Evolutionary conservation across 768 basidiomycete species (phyloP), one percentile per base, ranked within the genome.

Genomic region (Leccinum imitatum): DNA sequence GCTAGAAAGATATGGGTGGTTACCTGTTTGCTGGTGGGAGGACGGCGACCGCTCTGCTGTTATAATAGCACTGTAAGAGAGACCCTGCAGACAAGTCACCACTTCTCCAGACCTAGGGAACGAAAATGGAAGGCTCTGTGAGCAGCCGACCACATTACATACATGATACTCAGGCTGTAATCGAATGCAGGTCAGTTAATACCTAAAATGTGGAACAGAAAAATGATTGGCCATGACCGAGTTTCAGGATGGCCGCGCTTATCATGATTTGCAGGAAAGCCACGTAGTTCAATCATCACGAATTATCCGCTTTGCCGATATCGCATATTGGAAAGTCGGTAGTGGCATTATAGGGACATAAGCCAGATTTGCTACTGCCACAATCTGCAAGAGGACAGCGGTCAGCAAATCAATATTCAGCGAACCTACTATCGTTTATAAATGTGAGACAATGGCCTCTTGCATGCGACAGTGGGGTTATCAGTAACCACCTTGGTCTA

Each of bases 171-270:
- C 23, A 25, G 23, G 23, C 23, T 25, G 25, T 6, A 27, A 50
- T 25, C 14, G 47, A 8, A 25, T 50, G 25, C 48, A 23, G 11
- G 31, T 6, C 21, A 15, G 30, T 15, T 55, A 57, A 4, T 48
- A 79, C 17, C 30, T 41, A 41, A 41, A 11, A 2, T n/a, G 30
- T 19, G 39, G 19, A 25, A 14, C 47, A 23, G 14, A 14, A 14
- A 25, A 23, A 19, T 25, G 48, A 17, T 25, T 23, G 14, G 13
- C 25, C 27, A 51, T 51, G 27, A 9, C 15, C 8, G 46, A 21
- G n/a, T 19, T 47, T 47, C 46, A 47, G 46, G 21, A 11, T 11
- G 46, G 11, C 4, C 19, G 23, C 23, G 46, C 96, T 41, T n/a
- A 41, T 41, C 39, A 41, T n/a, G 39, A 17, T 17, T 17, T 17